These are phyloP conservation scores for Hippophae rhamnoides DNA, from an alignment of 306 rosid genomes.

Conservation along the genomic window DNA sequence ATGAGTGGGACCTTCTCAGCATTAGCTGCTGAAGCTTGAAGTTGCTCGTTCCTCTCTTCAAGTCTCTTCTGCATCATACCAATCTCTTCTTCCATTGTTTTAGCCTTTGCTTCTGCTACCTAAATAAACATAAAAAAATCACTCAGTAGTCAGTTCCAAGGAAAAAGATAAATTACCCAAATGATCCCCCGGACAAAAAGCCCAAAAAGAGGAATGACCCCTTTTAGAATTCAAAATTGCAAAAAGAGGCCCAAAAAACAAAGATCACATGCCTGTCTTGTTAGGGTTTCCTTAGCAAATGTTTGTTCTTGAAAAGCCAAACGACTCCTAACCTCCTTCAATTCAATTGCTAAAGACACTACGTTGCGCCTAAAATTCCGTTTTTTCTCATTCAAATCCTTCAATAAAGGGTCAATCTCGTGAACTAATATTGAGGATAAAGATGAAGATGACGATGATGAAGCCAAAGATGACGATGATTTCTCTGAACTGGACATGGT, in stretches of 20 bases:
- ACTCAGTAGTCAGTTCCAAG: conserved; percentile 10
- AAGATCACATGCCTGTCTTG: conserved; percentile 62
- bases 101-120: conserved; percentile 85
- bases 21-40: conserved; percentile 59
- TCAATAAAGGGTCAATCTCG: conserved; percentile 69
- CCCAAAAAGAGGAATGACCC: conserved; percentile 25
- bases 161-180: conserved; percentile 4
- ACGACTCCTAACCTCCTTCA: conserved; percentile 76
- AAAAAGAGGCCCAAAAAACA: conserved; percentile 14
- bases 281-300: conserved; percentile 50
- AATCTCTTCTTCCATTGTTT: conserved; percentile 67
- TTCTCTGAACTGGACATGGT: conserved; percentile 53
- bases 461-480: conserved; percentile 20
- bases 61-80: conserved; percentile 47
- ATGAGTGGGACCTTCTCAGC: conserved; percentile 54
- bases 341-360: conserved; percentile 75
- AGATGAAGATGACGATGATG: conserved; percentile 16
- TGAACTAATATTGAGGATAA: conserved; percentile 18
- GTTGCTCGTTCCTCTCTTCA: conserved; percentile 57
- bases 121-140: conserved; percentile 21
- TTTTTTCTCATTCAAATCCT: conserved; percentile 78
- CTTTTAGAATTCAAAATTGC: conserved; percentile 11
- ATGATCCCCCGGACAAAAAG: conserved; percentile 37
- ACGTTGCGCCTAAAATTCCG: conserved; percentile 86
- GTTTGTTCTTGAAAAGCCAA: conserved; percentile 73